Conservation (phyloP, 2,329 filamentous ascomycete genomes). For the Colletotrichum liriopes region DNA sequence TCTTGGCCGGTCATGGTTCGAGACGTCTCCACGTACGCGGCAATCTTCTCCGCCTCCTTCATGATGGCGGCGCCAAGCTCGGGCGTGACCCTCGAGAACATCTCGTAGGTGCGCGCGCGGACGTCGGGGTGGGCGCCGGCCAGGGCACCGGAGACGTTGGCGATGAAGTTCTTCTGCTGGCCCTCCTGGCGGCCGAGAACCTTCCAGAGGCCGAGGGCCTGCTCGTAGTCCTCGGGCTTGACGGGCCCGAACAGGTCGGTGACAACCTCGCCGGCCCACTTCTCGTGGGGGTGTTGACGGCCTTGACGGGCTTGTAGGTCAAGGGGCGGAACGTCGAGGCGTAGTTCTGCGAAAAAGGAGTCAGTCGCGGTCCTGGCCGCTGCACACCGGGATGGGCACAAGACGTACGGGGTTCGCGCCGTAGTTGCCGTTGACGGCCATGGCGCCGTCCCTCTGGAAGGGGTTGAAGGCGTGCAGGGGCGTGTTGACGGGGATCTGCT, state of each 20-base stretch:
- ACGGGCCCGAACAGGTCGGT: conserved; percentile 62
- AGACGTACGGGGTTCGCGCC: conserved; percentile 65
- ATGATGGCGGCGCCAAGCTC: conserved; percentile 68
- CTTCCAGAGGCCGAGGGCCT: conserved; percentile 65
- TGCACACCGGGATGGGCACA: background rate
- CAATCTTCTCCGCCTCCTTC: conserved; percentile 66
- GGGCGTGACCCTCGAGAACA: conserved; percentile 72
- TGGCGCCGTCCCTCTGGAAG: conserved; percentile 81
- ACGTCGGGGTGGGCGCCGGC: conserved; percentile 68
- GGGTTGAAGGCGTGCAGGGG: conserved; percentile 73
- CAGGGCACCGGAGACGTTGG: conserved; percentile 73
- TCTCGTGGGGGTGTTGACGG: conserved; percentile 60
- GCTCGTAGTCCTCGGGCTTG: conserved; percentile 65
- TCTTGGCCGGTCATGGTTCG: background rate
- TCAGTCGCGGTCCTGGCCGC: background rate
- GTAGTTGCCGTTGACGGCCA: conserved; percentile 78
- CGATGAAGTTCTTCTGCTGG: conserved; percentile 74
- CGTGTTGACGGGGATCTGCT: conserved; percentile 75
- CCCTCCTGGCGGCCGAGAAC: conserved; percentile 64
- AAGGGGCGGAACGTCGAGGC: conserved; percentile 62
- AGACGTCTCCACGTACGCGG: conserved; percentile 41
- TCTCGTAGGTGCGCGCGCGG: conserved; percentile 71
- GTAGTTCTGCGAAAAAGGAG: conserved; percentile 60
- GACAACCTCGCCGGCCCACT: conserved; percentile 63
- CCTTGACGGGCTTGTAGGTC: conserved; percentile 59